These are phyloP conservation scores for Elsinoe arachidis DNA, from an alignment of 2,329 filamentous ascomycete species.

Conservation along the genomic window DNA sequence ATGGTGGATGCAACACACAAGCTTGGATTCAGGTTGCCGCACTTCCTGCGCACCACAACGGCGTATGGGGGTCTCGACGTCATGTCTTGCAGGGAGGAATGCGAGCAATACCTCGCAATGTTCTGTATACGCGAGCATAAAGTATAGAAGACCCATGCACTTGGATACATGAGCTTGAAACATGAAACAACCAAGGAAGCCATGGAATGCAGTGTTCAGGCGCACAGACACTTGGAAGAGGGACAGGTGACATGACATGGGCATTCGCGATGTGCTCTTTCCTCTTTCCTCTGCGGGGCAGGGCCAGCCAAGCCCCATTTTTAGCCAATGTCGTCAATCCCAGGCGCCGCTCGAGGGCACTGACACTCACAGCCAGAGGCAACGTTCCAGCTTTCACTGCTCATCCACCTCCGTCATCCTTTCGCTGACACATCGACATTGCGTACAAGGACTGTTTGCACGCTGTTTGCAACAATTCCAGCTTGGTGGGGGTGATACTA, in stretches of 20 bases:
- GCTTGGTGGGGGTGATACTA: too few species aligned
- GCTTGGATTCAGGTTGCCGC: not conserved
- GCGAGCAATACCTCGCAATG: not conserved
- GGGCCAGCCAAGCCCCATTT: conserved; percentile 5
- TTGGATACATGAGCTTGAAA: too few species aligned
- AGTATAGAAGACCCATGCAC: not conserved
- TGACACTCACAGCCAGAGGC: not conserved
- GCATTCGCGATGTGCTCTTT: not conserved
- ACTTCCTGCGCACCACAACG: not conserved
- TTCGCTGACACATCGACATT: too few species aligned
- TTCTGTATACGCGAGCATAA: not conserved
- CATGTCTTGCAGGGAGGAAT: not conserved
- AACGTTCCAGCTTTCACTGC: not conserved
- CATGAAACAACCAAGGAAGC: not conserved
- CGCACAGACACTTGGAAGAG: not conserved
- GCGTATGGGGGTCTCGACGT: not conserved
- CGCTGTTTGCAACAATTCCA: too few species aligned
- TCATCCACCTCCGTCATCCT: too few species aligned
- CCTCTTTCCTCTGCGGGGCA: conserved; percentile 8
- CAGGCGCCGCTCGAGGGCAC: conserved; percentile 3
- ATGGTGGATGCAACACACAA: not conserved
- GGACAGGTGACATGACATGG: not conserved
- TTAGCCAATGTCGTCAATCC: conserved; percentile 2
- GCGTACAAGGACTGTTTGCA: too few species aligned
- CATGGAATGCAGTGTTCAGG: not conserved